phyloP scores from a whole-genome alignment of 169 alveolate genomes.

The Hepatocystis sp. region DNA sequence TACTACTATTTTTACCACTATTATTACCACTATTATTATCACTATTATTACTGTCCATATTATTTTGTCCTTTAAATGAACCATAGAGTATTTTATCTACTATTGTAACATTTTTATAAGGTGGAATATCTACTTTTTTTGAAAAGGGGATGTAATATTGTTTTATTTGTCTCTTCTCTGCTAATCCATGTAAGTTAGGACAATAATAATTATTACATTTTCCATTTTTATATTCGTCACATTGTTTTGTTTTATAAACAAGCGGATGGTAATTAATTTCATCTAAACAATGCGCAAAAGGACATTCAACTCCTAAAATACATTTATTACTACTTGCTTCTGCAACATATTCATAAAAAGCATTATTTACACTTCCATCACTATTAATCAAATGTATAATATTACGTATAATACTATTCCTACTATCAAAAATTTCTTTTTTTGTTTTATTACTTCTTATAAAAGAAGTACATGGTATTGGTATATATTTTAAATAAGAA shows the following conservation, averaged over 20 bases:
- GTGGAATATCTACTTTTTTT: slow-evolving; percentile 82
- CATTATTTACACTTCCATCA: slow-evolving; percentile 73
- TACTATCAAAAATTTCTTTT: slow-evolving; percentile 77
- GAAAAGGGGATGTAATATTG: slow-evolving; percentile 84
- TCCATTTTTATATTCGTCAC: slow-evolving; percentile 84
- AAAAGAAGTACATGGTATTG: slow-evolving; percentile 86
- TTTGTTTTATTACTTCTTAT: slow-evolving; percentile 47
- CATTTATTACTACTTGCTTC: slow-evolving; percentile 74
- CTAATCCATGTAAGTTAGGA: slow-evolving; percentile 89
- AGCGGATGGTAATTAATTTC: slow-evolving; percentile 90
- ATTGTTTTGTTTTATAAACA: slow-evolving; percentile 85
- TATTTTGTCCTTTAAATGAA: slow-evolving; percentile 58
- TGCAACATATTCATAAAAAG: slow-evolving; percentile 65
- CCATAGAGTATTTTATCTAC: slow-evolving; percentile 82
- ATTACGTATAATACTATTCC: slow-evolving; percentile 77
- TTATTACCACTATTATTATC: too few species aligned
- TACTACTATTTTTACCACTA: too few species aligned
- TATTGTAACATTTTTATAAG: slow-evolving; percentile 84
- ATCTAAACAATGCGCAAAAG: slow-evolving; percentile 88
- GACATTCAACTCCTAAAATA: slow-evolving; percentile 89
- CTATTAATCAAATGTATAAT: slow-evolving; percentile 29
- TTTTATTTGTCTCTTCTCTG: slow-evolving; percentile 86
- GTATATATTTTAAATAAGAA: slow-evolving; percentile 86
- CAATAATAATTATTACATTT: slow-evolving; percentile 89
- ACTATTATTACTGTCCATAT: background rate